phyloP scores from a whole-genome alignment of 352 stramenopile species.

The Pythium sp. region DNA sequence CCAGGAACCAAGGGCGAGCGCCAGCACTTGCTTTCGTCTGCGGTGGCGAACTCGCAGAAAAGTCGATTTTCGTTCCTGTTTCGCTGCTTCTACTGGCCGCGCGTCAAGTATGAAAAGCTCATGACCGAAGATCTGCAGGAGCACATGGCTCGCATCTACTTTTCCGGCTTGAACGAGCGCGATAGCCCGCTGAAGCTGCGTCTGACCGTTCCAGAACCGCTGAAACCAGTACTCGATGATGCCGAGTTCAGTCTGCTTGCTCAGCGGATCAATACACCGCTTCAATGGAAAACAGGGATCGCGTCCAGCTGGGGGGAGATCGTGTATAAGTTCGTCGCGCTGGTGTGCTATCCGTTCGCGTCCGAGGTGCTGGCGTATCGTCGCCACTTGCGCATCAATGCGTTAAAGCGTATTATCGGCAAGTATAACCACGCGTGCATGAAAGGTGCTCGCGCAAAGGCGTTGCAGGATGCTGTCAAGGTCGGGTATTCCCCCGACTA shows the following conservation, averaged over 20 bases:
- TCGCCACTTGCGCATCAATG: constrained; percentile 71
- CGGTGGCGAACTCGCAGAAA: constrained; percentile 50
- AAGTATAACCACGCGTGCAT: constrained; percentile 85
- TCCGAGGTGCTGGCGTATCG: constrained; percentile 66
- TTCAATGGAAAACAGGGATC: constrained; percentile 47
- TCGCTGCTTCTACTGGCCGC: constrained; percentile 72
- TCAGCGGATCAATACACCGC: constrained; percentile 57
- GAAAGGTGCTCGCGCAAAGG: constrained; percentile 65
- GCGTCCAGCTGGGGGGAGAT: constrained; percentile 60
- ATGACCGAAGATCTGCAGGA: constrained; percentile 73
- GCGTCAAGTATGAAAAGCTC: constrained; percentile 75
- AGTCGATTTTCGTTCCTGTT: constrained; percentile 56
- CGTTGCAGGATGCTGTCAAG: constrained; percentile 74
- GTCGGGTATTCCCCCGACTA: constrained; percentile 78
- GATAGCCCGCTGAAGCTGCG: constrained; percentile 58
- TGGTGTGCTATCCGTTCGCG: constrained; percentile 70
- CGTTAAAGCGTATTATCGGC: constrained; percentile 65
- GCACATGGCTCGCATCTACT: constrained; percentile 80
- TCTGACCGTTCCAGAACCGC: constrained; percentile 45
- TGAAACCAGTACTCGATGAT: constrained; percentile 69
- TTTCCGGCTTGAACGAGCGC: constrained; percentile 61
- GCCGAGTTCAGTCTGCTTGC: constrained; percentile 64
- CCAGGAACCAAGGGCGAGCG: constrained; percentile 49
- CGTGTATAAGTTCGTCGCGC: constrained; percentile 50
- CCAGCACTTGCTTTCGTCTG: constrained; percentile 61